Base-by-base conservation (phyloP, 2,329 filamentous ascomycete species). In the Alternaria infectoria region DNA sequence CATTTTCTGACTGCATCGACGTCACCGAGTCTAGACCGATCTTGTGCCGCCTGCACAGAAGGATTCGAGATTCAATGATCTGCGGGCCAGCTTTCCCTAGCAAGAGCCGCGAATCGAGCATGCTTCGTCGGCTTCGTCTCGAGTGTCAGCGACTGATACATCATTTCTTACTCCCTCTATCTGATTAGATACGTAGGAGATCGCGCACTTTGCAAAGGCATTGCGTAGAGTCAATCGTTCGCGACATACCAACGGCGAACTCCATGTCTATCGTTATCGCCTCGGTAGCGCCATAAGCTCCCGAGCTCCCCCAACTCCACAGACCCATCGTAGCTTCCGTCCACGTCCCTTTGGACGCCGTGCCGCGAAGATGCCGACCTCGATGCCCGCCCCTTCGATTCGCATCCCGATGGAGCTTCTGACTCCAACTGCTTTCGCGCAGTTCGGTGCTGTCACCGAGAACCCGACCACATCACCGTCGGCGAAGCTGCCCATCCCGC, bases 371-470 rank as follows among this genome's bases (percentile, higher is more conserved):
- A 79, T 81, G 80, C 79, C 80, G 47, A 67, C 76, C 46, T 77
- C 79, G 44, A 80, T 80, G 73, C 69, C 82, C 71, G 60, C 77
- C 66, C 77, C 79, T 51, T 77, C 74, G 71, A 76, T 81, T 65
- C 70, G 76, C 51, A 80, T 96, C 69, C 83, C 83, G 23, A 86
- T 91, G 9, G 82, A 86, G 69, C 87, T 88, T n/a, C 87, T 97
- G 56, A 91, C 89, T 9, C 86, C 87, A 49, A 82, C 84, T 5
- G 82, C 87, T 56, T 98, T 97, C 81, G 84, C 88, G 13, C 85
- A 88, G 46, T 99, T 96, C 80, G 96, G 96, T 77, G 90, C 91
- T 59, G 93, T 96, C 50, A 87, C 97, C 70, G 83, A 89, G 76
- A 93, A 95, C 76, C 92, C 93, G 30, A 77, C 85, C 19, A 84